phyloP scores from a whole-genome alignment of 768 basidiomycete genomes.

The Omphalotus guepiniiformis region DNA sequence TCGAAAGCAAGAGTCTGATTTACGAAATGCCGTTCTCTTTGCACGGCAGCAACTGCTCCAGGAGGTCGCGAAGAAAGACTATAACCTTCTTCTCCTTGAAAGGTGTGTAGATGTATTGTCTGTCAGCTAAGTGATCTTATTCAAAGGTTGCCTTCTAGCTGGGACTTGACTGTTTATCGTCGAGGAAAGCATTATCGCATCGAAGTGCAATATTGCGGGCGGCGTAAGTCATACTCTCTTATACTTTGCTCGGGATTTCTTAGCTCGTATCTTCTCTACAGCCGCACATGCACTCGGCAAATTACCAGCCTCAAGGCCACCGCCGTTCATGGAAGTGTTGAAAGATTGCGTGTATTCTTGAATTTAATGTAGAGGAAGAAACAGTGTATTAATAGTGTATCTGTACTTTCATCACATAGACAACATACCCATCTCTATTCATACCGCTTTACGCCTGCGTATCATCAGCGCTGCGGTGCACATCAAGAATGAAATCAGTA shows the following conservation, averaged over 20 bases:
- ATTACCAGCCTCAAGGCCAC: constrained; percentile 38
- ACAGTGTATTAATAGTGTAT: neutral
- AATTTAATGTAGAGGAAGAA: constrained; percentile 6
- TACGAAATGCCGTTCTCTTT: constrained; percentile 52
- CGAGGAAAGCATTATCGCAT: constrained; percentile 59
- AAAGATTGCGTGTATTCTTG: constrained; percentile 30
- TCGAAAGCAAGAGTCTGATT: constrained; percentile 38
- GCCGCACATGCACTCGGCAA: constrained; percentile 55
- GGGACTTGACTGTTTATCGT: constrained; percentile 63
- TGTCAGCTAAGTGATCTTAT: neutral
- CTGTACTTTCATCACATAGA: neutral
- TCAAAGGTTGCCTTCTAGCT: constrained; percentile 51
- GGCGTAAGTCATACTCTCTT: constrained; percentile 35
- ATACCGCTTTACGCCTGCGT: neutral
- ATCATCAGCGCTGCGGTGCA: neutral
- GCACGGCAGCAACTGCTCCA: constrained; percentile 61
- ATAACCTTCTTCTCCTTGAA: constrained; percentile 62
- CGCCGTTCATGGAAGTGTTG: constrained; percentile 68
- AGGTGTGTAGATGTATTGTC: constrained; percentile 40
- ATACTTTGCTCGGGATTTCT: constrained; percentile 1
- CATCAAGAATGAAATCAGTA: neutral
- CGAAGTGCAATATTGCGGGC: constrained; percentile 65
- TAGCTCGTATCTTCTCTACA: constrained; percentile 16
- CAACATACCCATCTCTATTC: neutral
- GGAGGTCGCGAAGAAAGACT: constrained; percentile 50